Percentiles rank a stretch among this genome's conserved stretches.
Evolutionary conservation across 345 rosid genomes (phyloP).

Genomic region (Eucalyptus regnans): DNA sequence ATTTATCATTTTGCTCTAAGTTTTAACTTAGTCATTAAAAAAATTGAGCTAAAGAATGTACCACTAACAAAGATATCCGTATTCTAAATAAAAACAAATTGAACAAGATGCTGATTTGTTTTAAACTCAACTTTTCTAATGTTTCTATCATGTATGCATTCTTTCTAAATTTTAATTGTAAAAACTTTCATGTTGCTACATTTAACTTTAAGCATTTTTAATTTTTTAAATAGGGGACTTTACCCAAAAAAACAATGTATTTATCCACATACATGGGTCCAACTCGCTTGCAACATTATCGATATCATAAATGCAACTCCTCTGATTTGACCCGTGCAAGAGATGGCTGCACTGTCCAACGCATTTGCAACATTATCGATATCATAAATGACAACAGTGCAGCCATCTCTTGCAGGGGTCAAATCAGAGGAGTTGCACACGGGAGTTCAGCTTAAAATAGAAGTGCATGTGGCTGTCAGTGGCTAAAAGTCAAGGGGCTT

Average conservation of each 20-base stretch:
- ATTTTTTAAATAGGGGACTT: neutral
- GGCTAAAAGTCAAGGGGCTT: no score
- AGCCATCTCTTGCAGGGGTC: no score
- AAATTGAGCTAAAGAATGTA: neutral
- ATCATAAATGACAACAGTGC: no score
- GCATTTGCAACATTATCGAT: no score
- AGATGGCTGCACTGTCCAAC: no score
- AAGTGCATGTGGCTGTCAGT: no score
- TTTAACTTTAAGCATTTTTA: neutral
- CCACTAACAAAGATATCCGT: neutral
- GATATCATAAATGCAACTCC: neutral
- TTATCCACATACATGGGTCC: neutral
- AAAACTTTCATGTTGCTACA: neutral
- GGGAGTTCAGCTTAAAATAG: no score
- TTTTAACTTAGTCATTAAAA: neutral
- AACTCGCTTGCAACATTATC: rapidly evolving
- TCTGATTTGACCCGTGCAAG: no score
- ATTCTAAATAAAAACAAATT: neutral
- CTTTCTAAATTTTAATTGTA: neutral
- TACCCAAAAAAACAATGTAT: neutral
- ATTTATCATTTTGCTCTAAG: neutral
- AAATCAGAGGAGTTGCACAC: no score
- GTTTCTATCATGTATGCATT: neutral
- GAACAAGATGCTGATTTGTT: no score
- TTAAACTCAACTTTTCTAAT: no score